Evolutionary conservation across 805 yeast genomes (phyloP).

Genomic region (Lipomyces yamadae): DNA sequence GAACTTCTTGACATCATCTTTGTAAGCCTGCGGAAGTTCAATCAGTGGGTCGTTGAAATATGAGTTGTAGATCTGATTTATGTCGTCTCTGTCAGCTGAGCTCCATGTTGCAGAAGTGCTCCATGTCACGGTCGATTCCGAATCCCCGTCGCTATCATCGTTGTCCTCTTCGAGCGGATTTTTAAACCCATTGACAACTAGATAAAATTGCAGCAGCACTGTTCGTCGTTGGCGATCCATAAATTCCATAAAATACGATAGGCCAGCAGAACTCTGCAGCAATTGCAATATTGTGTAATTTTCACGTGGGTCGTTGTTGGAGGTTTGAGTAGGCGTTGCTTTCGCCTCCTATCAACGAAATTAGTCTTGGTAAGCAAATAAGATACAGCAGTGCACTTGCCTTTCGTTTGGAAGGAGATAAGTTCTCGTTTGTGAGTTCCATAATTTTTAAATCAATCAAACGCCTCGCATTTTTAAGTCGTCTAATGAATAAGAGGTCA

Average conservation of each 20-base stretch:
- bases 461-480: conserved; percentile 45
- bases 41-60: conserved; percentile 48
- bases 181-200: conserved; percentile 65
- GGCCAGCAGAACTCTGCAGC: conserved; percentile 54
- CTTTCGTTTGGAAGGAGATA: conserved; percentile 20
- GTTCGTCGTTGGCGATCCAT: conserved; percentile 58
- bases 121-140: conserved; percentile 1
- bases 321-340: conserved; percentile 9
- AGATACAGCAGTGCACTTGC: background rate
- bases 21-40: conserved; percentile 36
- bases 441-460: conserved; percentile 44
- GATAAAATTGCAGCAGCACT: conserved; percentile 64
- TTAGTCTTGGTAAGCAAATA: conserved; percentile 4
- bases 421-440: conserved; percentile 38
- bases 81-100: conserved; percentile 56
- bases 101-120: conserved; percentile 34
- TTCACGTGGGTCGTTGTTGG: conserved; percentile 40
- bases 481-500: conserved; percentile 36
- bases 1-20: conserved; percentile 49
- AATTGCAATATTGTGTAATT: conserved; percentile 50
- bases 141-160: conserved; percentile 41
- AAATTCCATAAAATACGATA: conserved; percentile 56
- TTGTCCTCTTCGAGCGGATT: conserved; percentile 67
- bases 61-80: conserved; percentile 53
- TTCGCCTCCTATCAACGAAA: conserved; percentile 9